phyloP scores from a whole-genome alignment of 2,329 filamentous ascomycete species.

The Chaetomium olivaceum region DNA sequence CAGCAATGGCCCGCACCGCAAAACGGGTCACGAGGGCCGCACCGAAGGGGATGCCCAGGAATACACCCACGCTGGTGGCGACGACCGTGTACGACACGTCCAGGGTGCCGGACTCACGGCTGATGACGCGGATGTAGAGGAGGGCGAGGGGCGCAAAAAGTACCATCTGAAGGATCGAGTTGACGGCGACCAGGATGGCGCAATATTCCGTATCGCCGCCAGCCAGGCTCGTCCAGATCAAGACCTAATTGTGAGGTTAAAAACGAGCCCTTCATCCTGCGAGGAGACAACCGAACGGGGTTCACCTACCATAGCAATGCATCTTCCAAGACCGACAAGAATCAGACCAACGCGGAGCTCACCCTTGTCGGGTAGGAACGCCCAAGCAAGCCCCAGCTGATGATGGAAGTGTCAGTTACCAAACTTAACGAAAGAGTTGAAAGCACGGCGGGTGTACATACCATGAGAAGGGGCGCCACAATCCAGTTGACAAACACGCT shows the following conservation, averaged over 20 bases:
- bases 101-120: background rate
- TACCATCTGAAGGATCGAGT: conserved; percentile 73
- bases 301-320: conserved; percentile 76
- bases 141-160: conserved; percentile 70
- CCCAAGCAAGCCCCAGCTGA: conserved; percentile 48
- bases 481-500: background rate
- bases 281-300: background rate
- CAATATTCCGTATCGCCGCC: conserved; percentile 50
- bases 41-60: conserved; percentile 79
- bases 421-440: background rate
- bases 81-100: conserved; percentile 61
- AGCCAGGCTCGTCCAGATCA: conserved; percentile 65
- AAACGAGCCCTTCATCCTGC: no score
- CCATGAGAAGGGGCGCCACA: background rate
- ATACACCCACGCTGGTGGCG: conserved; percentile 79
- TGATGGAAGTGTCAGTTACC: background rate
- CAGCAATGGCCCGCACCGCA: conserved; percentile 53
- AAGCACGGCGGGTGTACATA: background rate
- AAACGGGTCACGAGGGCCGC: conserved; percentile 78
- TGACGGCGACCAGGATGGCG: conserved; percentile 59
- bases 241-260: no score
- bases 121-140: conserved; percentile 69
- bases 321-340: conserved; percentile 79
- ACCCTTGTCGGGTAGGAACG: conserved; percentile 60
- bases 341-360: conserved; percentile 68